Percentiles rank a stretch among this genome's conserved stretches.
phyloP scores from a whole-genome alignment of 2,329 filamentous ascomycete genomes.

The Xylariaceae sp. region DNA sequence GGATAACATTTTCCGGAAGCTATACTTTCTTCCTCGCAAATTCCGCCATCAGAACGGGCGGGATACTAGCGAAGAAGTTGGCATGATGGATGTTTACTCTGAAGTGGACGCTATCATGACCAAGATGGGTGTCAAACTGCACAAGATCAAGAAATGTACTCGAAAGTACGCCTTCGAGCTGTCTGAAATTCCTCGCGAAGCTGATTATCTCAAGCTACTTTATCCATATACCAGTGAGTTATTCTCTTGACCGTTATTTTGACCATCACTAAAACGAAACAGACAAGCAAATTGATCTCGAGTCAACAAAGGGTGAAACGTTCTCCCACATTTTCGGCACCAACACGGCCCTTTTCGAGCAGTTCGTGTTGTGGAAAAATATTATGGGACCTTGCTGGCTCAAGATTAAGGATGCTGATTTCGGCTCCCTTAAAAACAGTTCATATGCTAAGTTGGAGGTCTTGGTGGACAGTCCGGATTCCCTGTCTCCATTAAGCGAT shows the following conservation, averaged over 20 bases:
- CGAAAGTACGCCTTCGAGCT: conserved; percentile 97
- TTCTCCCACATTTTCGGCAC: conserved; percentile 93
- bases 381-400: conserved; percentile 99
- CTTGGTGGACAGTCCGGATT: conserved; percentile 71
- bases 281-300: conserved; percentile 67
- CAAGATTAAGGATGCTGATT: conserved; percentile 81
- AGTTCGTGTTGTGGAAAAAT: conserved; percentile 98
- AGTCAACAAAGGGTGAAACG: conserved; percentile 74
- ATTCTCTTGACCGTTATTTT: neutral
- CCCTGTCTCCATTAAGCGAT: conserved; percentile 68
- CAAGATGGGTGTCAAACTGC: conserved; percentile 76
- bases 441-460: conserved; percentile 98
- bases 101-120: conserved; percentile 89
- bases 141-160: conserved; percentile 87
- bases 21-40: conserved; percentile 87
- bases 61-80: conserved; percentile 72
- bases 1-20: conserved; percentile 87
- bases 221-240: conserved; percentile 80
- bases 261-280: conserved; percentile 17
- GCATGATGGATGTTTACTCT: conserved; percentile 83
- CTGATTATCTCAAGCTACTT: conserved; percentile 89
- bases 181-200: conserved; percentile 78
- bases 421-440: conserved; percentile 78
- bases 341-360: conserved; percentile 91
- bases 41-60: conserved; percentile 52